Evolutionary conservation across 2,329 filamentous ascomycete species (phyloP).

Genomic region (Exophiala oligosperma): DNA sequence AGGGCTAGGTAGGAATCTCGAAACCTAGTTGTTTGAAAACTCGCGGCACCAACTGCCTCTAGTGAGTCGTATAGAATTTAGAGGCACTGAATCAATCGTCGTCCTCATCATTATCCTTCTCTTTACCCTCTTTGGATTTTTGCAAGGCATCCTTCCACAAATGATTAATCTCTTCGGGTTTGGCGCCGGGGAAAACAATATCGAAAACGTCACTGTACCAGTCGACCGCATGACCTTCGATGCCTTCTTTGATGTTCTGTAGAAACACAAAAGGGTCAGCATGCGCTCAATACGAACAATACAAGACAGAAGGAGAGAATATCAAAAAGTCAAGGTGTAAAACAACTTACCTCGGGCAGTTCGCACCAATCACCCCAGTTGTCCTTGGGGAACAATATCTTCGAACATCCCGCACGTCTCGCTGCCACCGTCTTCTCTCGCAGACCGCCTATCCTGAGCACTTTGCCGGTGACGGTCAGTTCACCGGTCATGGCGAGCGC

Average conservation of each 20-base stretch:
- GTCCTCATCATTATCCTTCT: conserved; percentile 23
- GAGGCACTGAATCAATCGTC: conserved; percentile 9
- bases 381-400: conserved; percentile 90
- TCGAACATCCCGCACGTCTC: conserved; percentile 85
- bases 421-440: conserved; percentile 97
- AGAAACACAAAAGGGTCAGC: conserved; percentile 62
- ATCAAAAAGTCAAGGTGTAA: background rate
- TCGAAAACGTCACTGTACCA: conserved; percentile 97
- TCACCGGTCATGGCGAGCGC: conserved; percentile 98
- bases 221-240: conserved; percentile 83
- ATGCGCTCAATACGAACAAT: background rate
- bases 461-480: conserved; percentile 94
- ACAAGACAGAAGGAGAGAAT: too few relatives aligned
- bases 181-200: conserved; percentile 80
- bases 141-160: conserved; percentile 66
- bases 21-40: too few relatives aligned
- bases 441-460: conserved; percentile 88
- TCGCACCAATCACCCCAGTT: conserved; percentile 98
- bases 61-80: background rate
- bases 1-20: too few relatives aligned
- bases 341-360: conserved; percentile 78
- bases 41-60: background rate
- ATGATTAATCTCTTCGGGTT: conserved; percentile 69
- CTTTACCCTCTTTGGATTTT: conserved; percentile 44
- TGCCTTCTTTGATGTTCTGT: conserved; percentile 96